Conservation (phyloP, 1,284 basidiomycete genomes). For the Ustilago lituana region DNA sequence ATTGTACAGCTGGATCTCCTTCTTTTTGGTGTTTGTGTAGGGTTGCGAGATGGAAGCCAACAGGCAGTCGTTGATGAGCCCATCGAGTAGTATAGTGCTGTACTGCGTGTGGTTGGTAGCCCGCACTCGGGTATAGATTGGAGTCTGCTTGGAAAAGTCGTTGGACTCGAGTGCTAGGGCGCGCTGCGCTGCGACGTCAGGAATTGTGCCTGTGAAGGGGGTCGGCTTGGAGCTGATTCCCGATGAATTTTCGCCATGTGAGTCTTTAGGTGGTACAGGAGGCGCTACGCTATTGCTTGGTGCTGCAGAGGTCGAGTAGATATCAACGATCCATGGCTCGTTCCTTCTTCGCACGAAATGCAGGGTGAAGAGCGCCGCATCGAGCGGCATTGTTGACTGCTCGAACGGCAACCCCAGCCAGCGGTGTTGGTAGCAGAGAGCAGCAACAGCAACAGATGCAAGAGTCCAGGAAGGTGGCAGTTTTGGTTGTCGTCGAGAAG, state of each 20-base stretch:
- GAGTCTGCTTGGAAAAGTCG: conserved; percentile 33
- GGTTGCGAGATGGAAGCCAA: conserved; percentile 35
- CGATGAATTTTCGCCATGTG: not conserved
- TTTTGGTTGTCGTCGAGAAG: too few species aligned
- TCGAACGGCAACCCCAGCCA: too few species aligned
- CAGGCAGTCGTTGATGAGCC: conserved; percentile 28
- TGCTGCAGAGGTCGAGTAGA: conserved; percentile 23
- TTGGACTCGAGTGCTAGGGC: conserved; percentile 24
- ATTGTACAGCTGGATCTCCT: conserved; percentile 79
- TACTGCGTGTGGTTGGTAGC: conserved; percentile 42
- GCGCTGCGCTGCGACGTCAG: conserved; percentile 29
- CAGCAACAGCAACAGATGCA: too few species aligned
- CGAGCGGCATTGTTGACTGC: conserved; percentile 33
- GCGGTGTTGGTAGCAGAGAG: too few species aligned
- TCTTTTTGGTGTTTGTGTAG: conserved; percentile 71
- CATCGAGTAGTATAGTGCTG: conserved; percentile 46
- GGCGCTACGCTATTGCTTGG: conserved; percentile 5
- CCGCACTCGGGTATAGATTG: conserved; percentile 47
- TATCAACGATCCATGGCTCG: conserved; percentile 48
- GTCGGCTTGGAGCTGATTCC: conserved; percentile 11
- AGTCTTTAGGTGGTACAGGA: conserved; percentile 30
- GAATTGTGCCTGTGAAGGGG: conserved; percentile 37
- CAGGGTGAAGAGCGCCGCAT: conserved; percentile 50
- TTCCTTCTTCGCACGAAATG: conserved; percentile 36
- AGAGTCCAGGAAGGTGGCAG: too few species aligned